Percentiles rank a stretch among this genome's conserved stretches.
These are phyloP conservation scores for Sugiyamaella sp. DNA, from an alignment of 1,139 yeast genomes.

Conservation along the genomic window DNA sequence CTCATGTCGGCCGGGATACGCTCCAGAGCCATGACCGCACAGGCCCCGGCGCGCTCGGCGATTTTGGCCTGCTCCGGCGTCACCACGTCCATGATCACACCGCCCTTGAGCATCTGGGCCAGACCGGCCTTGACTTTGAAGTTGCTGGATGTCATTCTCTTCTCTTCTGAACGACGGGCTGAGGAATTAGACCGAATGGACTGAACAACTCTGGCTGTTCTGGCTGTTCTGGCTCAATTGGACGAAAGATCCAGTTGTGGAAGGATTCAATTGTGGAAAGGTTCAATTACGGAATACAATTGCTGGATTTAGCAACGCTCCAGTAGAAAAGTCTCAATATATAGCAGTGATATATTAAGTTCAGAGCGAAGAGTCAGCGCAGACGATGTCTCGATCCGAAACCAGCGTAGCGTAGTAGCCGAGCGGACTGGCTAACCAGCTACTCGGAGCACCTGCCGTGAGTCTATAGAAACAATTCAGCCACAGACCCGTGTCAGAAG, in stretches of 20 bases:
- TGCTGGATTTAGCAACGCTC: too few relatives aligned
- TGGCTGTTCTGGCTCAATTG: background rate
- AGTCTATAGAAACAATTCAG: background rate
- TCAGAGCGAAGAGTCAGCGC: too few relatives aligned
- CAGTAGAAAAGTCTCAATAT: too few relatives aligned
- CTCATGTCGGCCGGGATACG: conserved; percentile 88
- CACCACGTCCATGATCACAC: conserved; percentile 68
- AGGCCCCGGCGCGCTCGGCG: conserved; percentile 86
- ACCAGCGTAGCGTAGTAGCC: too few relatives aligned
- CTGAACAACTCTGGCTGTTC: background rate
- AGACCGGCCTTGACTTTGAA: conserved; percentile 76
- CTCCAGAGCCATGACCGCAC: conserved; percentile 90
- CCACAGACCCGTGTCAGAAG: background rate
- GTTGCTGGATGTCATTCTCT: conserved; percentile 20
- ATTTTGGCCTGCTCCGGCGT: conserved; percentile 62
- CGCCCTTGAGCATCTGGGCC: conserved; percentile 84
- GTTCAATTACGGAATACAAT: too few relatives aligned
- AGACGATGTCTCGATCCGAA: too few relatives aligned
- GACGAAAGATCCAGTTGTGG: too few relatives aligned
- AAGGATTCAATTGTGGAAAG: too few relatives aligned
- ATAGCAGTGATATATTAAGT: too few relatives aligned
- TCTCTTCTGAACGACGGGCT: background rate
- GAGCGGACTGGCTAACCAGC: too few relatives aligned
- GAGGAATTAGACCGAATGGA: background rate
- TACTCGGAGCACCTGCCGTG: background rate